Percentiles rank a stretch among this genome's conserved stretches.
These are phyloP conservation scores for Pittosporum tobira DNA, from an alignment of 129 eudicot species.

Conservation along the genomic window DNA sequence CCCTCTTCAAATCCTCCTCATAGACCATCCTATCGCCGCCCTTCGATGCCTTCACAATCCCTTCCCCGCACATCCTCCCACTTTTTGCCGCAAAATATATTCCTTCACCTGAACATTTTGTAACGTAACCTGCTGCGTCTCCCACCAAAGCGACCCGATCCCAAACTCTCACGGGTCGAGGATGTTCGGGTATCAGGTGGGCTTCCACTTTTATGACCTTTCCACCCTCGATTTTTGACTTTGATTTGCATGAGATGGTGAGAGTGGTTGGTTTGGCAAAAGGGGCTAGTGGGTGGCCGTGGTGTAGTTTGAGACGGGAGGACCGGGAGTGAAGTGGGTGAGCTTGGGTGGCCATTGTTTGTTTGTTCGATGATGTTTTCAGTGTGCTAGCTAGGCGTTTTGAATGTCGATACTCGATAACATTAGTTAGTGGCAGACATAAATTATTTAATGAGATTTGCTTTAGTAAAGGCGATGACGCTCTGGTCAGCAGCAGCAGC, in stretches of 20 bases:
- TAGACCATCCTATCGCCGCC: conserved; percentile 41
- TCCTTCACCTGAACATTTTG: conserved; percentile 65
- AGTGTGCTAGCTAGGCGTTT: too few species aligned
- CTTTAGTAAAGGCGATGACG: too few species aligned
- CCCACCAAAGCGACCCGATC: conserved; percentile 57
- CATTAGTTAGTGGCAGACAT: too few species aligned
- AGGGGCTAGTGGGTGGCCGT: too few species aligned
- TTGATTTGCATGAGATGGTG: conserved; percentile 10
- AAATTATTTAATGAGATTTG: too few species aligned
- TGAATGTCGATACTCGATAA: too few species aligned
- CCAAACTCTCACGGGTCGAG: conserved; percentile 42
- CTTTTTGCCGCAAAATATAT: conserved; percentile 56
- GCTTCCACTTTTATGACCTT: conserved; percentile 46
- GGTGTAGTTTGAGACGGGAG: conserved; percentile 2
- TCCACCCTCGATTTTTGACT: conserved; percentile 41
- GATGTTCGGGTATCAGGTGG: conserved; percentile 72
- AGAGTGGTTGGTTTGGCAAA: neutral
- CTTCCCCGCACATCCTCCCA: conserved; percentile 64
- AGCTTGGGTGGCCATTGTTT: conserved; percentile 13
- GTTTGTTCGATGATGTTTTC: neutral
- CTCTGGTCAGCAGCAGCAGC: too few species aligned
- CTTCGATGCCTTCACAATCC: conserved; percentile 44
- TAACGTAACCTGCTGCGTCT: conserved; percentile 64
- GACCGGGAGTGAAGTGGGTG: conserved; percentile 10
- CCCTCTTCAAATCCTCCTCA: conserved; percentile 53